These are phyloP conservation scores for Paxillus rubicundulus DNA, from an alignment of 768 basidiomycete genomes.

Conservation along the genomic window DNA sequence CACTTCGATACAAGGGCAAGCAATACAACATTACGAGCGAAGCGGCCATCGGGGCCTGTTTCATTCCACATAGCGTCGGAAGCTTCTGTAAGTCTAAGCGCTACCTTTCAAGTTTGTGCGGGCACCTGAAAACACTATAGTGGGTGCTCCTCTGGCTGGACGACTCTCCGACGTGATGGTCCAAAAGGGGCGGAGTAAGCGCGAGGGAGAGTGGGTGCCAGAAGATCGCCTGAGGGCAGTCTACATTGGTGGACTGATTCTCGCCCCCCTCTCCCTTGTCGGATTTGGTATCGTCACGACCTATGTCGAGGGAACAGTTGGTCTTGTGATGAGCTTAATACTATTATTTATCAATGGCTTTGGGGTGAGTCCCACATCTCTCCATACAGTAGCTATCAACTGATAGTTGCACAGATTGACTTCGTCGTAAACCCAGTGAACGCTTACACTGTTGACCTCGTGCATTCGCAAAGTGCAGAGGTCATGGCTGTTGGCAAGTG, in stretches of 20 bases:
- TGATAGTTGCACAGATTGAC: slow-evolving; percentile 40
- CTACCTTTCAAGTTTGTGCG: background rate
- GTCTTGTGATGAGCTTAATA: slow-evolving; percentile 46
- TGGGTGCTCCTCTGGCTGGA: slow-evolving; percentile 57
- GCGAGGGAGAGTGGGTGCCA: slow-evolving; percentile 56
- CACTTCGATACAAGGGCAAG: slow-evolving; percentile 39
- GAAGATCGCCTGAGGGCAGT: slow-evolving; percentile 59
- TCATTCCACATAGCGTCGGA: slow-evolving; percentile 58
- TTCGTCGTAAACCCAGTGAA: slow-evolving; percentile 47
- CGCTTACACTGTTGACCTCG: slow-evolving; percentile 55
- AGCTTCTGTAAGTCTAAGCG: slow-evolving; percentile 46
- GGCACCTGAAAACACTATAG: slow-evolving; percentile 25
- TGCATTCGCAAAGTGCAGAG: slow-evolving; percentile 60
- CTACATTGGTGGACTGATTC: slow-evolving; percentile 38
- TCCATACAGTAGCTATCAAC: background rate
- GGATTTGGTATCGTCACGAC: slow-evolving; percentile 44
- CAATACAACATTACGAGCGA: slow-evolving; percentile 56
- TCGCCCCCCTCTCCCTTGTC: slow-evolving; percentile 50
- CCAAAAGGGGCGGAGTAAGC: slow-evolving; percentile 41
- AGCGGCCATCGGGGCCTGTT: slow-evolving; percentile 56
- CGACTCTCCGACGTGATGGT: slow-evolving; percentile 53
- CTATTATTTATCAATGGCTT: slow-evolving; percentile 58
- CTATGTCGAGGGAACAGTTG: slow-evolving; percentile 45
- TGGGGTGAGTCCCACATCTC: slow-evolving; percentile 41
- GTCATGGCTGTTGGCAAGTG: slow-evolving; percentile 52